phyloP scores from a whole-genome alignment of 192 early-diverging fungal species.

The Backusella tarrabulga region DNA sequence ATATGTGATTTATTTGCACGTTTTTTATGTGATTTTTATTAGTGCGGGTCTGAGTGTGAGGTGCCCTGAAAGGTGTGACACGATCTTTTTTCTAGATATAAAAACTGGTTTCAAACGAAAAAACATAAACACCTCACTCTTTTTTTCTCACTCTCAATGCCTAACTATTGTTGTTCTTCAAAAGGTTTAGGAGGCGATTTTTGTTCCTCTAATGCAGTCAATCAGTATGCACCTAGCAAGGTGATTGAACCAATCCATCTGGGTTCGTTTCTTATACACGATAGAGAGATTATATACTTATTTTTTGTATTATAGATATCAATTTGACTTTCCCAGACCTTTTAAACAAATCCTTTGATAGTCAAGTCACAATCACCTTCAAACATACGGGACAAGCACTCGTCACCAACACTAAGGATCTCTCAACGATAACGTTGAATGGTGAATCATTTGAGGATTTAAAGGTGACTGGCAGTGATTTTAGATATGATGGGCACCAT shows the following conservation, averaged over 20 bases:
- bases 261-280: conserved; percentile 8
- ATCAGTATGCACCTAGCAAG: conserved; percentile 37
- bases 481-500: conserved; percentile 35
- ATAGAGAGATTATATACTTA: background rate
- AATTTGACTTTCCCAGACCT: conserved; percentile 23
- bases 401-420: background rate
- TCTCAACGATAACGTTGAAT: conserved; percentile 31
- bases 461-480: conserved; percentile 21
- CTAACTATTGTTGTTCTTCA: conserved; percentile 20
- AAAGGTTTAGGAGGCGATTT: conserved; percentile 16
- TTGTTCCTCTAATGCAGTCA: conserved; percentile 16
- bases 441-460: conserved; percentile 34
- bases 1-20: no score
- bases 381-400: background rate
- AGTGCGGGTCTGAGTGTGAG: no score
- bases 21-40: no score
- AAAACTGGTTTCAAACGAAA: background rate
- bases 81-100: background rate
- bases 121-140: background rate
- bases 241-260: conserved; percentile 38
- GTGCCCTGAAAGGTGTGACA: background rate
- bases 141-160: conserved; percentile 8
- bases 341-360: conserved; percentile 14
- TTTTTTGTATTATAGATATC: conserved; percentile 27
- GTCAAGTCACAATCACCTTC: conserved; percentile 25